Conservation (phyloP, 306 rosid species). For the Nissolia schottii region DNA sequence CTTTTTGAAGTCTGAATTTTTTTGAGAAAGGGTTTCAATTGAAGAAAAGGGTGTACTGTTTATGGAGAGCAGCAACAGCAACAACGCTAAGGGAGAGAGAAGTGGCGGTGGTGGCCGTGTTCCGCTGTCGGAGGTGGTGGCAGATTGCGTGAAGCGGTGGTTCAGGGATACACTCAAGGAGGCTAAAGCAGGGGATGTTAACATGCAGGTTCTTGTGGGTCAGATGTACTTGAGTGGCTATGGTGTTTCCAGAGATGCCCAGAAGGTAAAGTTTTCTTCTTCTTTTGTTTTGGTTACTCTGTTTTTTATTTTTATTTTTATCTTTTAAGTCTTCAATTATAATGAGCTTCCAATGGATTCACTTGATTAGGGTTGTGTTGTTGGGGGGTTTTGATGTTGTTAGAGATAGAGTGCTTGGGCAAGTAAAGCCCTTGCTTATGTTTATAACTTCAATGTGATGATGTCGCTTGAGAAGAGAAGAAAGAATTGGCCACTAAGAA, state of each 20-base stretch:
- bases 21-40: background rate
- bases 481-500: background rate
- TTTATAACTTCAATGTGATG: background rate
- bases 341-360: background rate
- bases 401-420: background rate
- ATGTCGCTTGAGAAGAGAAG: background rate
- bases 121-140: constrained; percentile 69
- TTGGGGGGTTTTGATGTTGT: background rate
- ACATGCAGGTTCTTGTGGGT: constrained; percentile 75
- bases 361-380: constrained; percentile 2
- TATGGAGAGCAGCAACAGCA: constrained; percentile 41
- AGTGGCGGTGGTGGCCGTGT: constrained; percentile 20
- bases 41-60: background rate
- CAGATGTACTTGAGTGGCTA: constrained; percentile 86
- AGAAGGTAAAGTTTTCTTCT: constrained; percentile 38
- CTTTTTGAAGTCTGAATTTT: constrained; percentile 22
- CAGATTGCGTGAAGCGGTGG: constrained; percentile 85
- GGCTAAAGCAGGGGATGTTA: constrained; percentile 69
- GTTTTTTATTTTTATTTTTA: too few species aligned
- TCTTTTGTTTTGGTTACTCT: background rate
- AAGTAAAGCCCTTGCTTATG: background rate
- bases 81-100: constrained; percentile 25
- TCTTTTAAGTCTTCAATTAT: background rate
- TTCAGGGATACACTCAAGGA: constrained; percentile 72
- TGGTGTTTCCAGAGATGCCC: constrained; percentile 75